Evolutionary conservation across 2,329 filamentous ascomycete species (phyloP), one percentile per base, ranked within the genome.

Genomic region (Fusarium incarnatum): DNA sequence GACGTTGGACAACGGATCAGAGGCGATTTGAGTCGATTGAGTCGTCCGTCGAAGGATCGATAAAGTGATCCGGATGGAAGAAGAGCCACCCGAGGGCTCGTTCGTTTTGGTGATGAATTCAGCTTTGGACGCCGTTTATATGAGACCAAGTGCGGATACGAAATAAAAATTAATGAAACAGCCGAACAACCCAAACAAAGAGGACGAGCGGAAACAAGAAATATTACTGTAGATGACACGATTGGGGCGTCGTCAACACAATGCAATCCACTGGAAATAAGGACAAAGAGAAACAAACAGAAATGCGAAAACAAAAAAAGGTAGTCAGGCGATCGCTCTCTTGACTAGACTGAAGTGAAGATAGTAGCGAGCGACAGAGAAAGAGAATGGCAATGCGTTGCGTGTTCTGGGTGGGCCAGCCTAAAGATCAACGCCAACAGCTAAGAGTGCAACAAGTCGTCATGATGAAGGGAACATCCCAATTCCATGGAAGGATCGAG

Each of bases 401-500:
- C 62, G 62, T 61, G 44, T 65, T 60, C 40, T 18, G 45, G 27
- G 60, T 59, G 62, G 62, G 32, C 53, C 60, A 65, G 62, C 53
- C 60, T 50, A 59, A 65, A 52, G 62, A 58, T 64, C 60, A 50
- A 42, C 60, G 16, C 40, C 46, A 65, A 47, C 60, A 68, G 50
- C 64, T 47, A 34, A 18, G 25, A n/a, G 37, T 41, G 25, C 32
- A 32, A 44, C 20, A 42, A 61, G 49, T 66, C 59, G 65, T 70
- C 69, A 71, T 72, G 60, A 72, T 71, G 57, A 55, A 61, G 55
- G 52, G 61, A 70, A 66, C 68, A 72, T 71, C 69, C 65, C 68
- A 71, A 71, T 71, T 72, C 69, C 60, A 72, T 66, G 66, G 65
- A 69, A 69, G 66, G 65, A 69, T 69, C 65, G 50, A 48, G 52